phyloP scores from a whole-genome alignment of 1,284 basidiomycete genomes.

The Heterobasidion parviporum region DNA sequence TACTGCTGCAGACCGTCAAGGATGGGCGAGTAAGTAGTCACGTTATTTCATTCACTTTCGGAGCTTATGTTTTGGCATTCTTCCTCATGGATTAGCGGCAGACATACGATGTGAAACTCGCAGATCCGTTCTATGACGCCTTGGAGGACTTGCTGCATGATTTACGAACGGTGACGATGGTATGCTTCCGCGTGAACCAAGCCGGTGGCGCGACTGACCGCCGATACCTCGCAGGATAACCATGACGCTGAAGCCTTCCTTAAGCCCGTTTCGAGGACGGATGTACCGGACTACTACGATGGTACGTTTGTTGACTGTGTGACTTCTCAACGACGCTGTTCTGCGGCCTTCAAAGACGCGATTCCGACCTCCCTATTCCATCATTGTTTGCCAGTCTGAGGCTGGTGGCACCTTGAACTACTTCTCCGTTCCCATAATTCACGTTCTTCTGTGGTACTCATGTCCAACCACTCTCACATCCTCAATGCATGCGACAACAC shows the following conservation, averaged over 20 bases:
- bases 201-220: neutral
- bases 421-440: too few relatives aligned
- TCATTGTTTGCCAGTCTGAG: too few relatives aligned
- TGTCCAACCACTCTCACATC: too few relatives aligned
- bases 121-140: constrained; percentile 89
- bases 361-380: too few relatives aligned
- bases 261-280: constrained; percentile 80
- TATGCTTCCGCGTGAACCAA: constrained; percentile 28
- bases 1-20: constrained; percentile 67
- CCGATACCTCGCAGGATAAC: constrained; percentile 50
- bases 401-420: too few relatives aligned
- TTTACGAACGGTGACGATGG: constrained; percentile 71
- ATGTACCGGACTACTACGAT: constrained; percentile 87
- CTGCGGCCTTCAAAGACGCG: too few relatives aligned
- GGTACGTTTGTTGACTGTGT: constrained; percentile 35
- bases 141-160: constrained; percentile 82
- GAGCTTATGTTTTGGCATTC: constrained; percentile 2
- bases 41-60: constrained; percentile 12
- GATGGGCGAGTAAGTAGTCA: constrained; percentile 57
- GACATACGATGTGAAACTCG: constrained; percentile 60
- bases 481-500: too few relatives aligned
- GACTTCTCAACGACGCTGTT: too few relatives aligned
- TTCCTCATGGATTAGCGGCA: constrained; percentile 31
- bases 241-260: constrained; percentile 85
- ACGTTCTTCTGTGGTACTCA: too few relatives aligned